Evolutionary conservation across 805 yeast genomes (phyloP).

Genomic region (Sungouiella blattae): DNA sequence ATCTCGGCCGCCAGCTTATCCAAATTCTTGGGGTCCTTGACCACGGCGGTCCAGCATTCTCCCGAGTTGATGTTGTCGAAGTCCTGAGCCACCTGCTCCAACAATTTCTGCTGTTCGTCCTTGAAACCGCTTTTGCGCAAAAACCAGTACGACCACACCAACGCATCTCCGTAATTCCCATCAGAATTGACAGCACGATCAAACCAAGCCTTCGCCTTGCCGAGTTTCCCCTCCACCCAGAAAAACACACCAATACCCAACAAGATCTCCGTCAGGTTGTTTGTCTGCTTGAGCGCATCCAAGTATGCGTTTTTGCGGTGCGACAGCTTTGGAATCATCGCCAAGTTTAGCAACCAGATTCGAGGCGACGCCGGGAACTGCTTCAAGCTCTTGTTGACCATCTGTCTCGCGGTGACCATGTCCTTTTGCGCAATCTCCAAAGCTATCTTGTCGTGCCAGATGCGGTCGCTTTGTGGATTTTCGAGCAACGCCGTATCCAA

Average conservation of each 20-base stretch:
- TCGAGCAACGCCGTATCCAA: slow-evolving; percentile 63
- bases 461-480: slow-evolving; percentile 44
- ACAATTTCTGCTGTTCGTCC: slow-evolving; percentile 3
- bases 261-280: slow-evolving; percentile 57
- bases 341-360: slow-evolving; percentile 65
- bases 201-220: slow-evolving; percentile 71
- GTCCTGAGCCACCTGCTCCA: not conserved
- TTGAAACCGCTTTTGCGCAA: slow-evolving; percentile 7
- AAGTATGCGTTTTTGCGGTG: slow-evolving; percentile 55
- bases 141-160: slow-evolving; percentile 57
- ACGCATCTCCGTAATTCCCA: slow-evolving; percentile 66
- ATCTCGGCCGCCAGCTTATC: slow-evolving; percentile 39
- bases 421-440: slow-evolving; percentile 56
- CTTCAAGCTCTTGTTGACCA: slow-evolving; percentile 58
- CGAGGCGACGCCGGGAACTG: slow-evolving; percentile 54
- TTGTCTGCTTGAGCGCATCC: slow-evolving; percentile 68
- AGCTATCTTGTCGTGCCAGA: slow-evolving; percentile 57
- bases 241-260: slow-evolving; percentile 64
- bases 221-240: slow-evolving; percentile 59
- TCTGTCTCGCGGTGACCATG: slow-evolving; percentile 46
- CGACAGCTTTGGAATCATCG: slow-evolving; percentile 43
- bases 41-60: slow-evolving; percentile 49
- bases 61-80: slow-evolving; percentile 54
- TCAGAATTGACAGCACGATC: slow-evolving; percentile 61
- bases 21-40: slow-evolving; percentile 48